Base-by-base conservation (phyloP, 164 flowering plant genomes). In the Taxillus chinensis region DNA sequence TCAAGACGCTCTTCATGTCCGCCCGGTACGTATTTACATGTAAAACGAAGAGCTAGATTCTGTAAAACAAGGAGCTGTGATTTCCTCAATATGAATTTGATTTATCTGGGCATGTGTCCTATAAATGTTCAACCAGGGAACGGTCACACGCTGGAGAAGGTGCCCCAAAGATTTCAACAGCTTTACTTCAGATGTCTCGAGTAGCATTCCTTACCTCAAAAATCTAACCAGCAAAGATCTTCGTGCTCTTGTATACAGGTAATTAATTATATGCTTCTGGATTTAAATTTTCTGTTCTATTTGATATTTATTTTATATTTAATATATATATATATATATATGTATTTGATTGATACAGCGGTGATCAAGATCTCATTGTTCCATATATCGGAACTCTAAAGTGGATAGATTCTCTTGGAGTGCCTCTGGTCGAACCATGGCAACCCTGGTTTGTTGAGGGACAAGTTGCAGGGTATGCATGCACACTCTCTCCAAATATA, bases 381-480 rank as follows among this genome's bases (percentile, higher is more conserved):
- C 75, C 78, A 39, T 45, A 61, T 17, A 37, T 59, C 3, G 55
- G 56, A 3, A 68, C 75, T 0, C 37, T 37, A 8, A 10, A 42
- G n/a, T 74, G 78, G 78, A 71, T 74, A 41, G 15, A 16, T 5
- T 37, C 63, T 10, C 48, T 74, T 4, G 59, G 65, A 9, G 8
- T 74, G 11, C 17, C 64, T 0, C 5, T 64, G 0, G 57, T 12
- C 2, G 8, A 13, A n/a, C 53, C 57, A 10, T 74, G 78, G 78
- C 41, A 60, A 40, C 74, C 78, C n/a, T 74, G 78, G 78, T 57
- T 63, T 46, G 71, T 70, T 0, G 67, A 66, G 6, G 72, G 69
- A 38, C 71, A 74, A 74, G 37, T 64, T 50, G 74, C 67, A 50
- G 77, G 77, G 74, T 74, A n/a, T 3, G 58, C 60, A 46, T 9